phyloP scores from a whole-genome alignment of 164 flowering plant genomes.

The Aristolochia californica region DNA sequence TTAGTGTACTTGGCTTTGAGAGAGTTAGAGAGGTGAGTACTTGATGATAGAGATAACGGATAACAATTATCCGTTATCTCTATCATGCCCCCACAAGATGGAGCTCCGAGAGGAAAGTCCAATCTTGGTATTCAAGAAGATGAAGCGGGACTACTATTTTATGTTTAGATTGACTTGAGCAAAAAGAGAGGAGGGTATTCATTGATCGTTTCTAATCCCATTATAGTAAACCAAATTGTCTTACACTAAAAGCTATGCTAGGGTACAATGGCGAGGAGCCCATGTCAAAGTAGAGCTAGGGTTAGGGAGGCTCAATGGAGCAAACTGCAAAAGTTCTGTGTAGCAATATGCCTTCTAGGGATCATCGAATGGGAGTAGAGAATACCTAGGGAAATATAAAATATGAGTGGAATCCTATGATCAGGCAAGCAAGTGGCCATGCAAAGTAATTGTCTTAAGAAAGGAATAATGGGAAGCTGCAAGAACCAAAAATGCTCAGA shows the following conservation, averaged over 20 bases:
- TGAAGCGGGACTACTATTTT: no score
- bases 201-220: no score
- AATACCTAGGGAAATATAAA: slow-evolving; percentile 13
- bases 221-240: neutral
- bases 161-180: neutral
- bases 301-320: neutral
- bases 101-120: no score
- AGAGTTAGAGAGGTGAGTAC: neutral
- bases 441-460: neutral
- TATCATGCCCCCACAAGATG: no score
- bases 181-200: no score
- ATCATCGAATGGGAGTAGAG: slow-evolving; percentile 11
- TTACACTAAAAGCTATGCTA: neutral
- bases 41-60: no score
- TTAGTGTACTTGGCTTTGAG: neutral
- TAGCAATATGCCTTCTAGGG: slow-evolving; percentile 17
- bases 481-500: neutral
- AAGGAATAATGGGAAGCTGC: neutral
- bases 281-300: no score
- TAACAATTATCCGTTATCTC: no score
- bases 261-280: neutral
- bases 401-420: slow-evolving; percentile 26
- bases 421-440: slow-evolving; percentile 19
- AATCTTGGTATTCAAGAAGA: no score
- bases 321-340: neutral